A percentile compares a stretch with the other conserved stretches of the same genome.
phyloP scores from a whole-genome alignment of 805 yeast species.

The Candida railenensis region DNA sequence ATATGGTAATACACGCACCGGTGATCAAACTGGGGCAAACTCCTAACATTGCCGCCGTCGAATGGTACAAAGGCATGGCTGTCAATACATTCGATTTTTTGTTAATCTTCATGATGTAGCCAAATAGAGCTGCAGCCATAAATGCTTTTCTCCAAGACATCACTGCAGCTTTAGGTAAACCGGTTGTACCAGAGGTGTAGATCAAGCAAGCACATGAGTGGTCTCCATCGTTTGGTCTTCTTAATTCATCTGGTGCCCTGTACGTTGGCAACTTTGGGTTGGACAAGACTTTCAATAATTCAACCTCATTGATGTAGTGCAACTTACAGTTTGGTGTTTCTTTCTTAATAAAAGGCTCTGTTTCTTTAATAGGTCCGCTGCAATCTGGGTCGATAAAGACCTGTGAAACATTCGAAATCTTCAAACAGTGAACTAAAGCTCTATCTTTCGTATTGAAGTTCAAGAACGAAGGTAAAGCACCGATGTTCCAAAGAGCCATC shows the following conservation, averaged over 20 bases:
- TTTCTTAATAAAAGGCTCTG: constrained; percentile 38
- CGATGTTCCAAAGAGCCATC: constrained; percentile 88
- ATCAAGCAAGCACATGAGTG: constrained; percentile 69
- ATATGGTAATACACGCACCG: constrained; percentile 77
- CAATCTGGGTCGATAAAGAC: constrained; percentile 78
- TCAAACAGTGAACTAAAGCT: constrained; percentile 78
- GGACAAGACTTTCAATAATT: constrained; percentile 40
- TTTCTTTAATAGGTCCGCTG: constrained; percentile 48
- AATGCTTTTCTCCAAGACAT: constrained; percentile 87
- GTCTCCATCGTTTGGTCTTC: constrained; percentile 60
- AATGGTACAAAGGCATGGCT: constrained; percentile 94
- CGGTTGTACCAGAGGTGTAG: constrained; percentile 94
- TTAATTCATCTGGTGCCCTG: constrained; percentile 53
- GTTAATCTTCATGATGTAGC: constrained; percentile 62
- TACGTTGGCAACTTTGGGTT: constrained; percentile 45
- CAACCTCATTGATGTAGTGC: constrained; percentile 51
- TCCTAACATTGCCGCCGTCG: constrained; percentile 89
- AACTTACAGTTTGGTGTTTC: constrained; percentile 39
- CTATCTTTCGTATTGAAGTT: constrained; percentile 75
- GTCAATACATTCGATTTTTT: constrained; percentile 65
- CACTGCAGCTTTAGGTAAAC: constrained; percentile 90
- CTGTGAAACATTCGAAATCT: constrained; percentile 59
- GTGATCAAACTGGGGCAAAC: constrained; percentile 60
- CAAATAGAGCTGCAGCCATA: constrained; percentile 70
- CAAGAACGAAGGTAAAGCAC: constrained; percentile 84